Conservation (phyloP, 2,329 filamentous ascomycete species). For the Fusarium poae region DNA sequence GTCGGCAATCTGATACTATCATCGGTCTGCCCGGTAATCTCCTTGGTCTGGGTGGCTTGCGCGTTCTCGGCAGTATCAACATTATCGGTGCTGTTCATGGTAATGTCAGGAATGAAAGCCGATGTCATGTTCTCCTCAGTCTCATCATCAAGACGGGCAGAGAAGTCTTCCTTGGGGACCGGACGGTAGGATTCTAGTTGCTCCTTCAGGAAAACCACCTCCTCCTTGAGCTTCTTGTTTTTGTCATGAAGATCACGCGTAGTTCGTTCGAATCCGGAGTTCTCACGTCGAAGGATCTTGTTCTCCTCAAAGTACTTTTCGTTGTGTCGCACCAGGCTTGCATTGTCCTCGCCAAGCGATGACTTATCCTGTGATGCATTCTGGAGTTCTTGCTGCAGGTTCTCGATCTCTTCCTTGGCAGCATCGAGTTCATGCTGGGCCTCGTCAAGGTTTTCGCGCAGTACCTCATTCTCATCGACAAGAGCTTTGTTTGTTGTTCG, state of each 20-base stretch:
- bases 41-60: conserved; percentile 53
- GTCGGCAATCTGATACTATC: conserved; percentile 50
- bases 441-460: conserved; percentile 58
- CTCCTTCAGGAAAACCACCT: conserved; percentile 61
- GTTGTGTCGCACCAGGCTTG: conserved; percentile 66
- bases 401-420: conserved; percentile 58
- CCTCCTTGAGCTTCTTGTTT: conserved; percentile 62
- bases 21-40: conserved; percentile 52
- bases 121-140: conserved; percentile 69
- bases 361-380: conserved; percentile 59
- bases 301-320: conserved; percentile 68
- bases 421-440: conserved; percentile 59
- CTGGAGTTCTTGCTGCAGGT: conserved; percentile 55
- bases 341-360: conserved; percentile 64
- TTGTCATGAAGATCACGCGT: conserved; percentile 61
- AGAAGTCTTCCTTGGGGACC: conserved; percentile 54
- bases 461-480: conserved; percentile 59
- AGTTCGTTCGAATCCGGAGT: conserved; percentile 62
- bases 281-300: conserved; percentile 63
- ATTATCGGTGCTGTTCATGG: conserved; percentile 57
- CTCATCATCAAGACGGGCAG: conserved; percentile 53
- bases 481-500: conserved; percentile 58
- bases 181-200: conserved; percentile 60
- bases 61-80: conserved; percentile 45
- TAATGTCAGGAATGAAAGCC: conserved; percentile 70